Evolutionary conservation across 148 eudicot species (phyloP).

Genomic region (Mesembryanthemum crystallinum): DNA sequence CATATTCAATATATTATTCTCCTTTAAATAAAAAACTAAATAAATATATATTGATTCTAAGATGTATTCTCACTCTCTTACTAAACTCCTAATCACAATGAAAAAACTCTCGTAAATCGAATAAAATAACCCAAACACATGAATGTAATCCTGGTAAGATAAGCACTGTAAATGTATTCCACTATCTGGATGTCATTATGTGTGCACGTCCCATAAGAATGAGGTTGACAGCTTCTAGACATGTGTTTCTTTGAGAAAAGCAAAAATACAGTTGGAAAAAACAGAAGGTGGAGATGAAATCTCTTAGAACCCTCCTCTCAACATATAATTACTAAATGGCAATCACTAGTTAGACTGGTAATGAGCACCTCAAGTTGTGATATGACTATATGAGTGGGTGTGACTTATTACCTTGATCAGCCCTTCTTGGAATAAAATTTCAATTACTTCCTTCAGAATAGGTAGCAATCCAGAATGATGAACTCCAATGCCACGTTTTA

Average conservation of each 20-base stretch:
- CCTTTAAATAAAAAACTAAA: neutral
- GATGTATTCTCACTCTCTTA: neutral
- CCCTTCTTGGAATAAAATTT: conserved; percentile 97
- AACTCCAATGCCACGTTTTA: conserved; percentile 98
- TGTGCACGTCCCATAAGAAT: no score
- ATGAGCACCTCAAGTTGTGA: neutral
- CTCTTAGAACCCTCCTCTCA: neutral
- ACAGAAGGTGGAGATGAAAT: neutral
- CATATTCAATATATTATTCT: neutral
- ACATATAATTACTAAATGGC: neutral
- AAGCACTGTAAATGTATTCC: no score
- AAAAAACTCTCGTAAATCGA: no score
- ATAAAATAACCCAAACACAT: no score
- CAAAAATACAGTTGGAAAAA: neutral
- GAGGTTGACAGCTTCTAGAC: no score
- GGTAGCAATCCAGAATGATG: conserved; percentile 99
- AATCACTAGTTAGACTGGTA: neutral
- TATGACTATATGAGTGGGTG: neutral
- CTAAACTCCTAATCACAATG: no score
- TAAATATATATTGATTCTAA: neutral
- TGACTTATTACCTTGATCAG: conserved; percentile 70
- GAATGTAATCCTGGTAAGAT: no score
- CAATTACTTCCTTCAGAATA: conserved; percentile 95
- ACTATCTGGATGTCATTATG: no score
- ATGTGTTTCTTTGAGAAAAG: no score